Evolutionary conservation across 441 rosid genomes (phyloP), one percentile per base, ranked within the genome.

Genomic region (Flueggea neowawraea): DNA sequence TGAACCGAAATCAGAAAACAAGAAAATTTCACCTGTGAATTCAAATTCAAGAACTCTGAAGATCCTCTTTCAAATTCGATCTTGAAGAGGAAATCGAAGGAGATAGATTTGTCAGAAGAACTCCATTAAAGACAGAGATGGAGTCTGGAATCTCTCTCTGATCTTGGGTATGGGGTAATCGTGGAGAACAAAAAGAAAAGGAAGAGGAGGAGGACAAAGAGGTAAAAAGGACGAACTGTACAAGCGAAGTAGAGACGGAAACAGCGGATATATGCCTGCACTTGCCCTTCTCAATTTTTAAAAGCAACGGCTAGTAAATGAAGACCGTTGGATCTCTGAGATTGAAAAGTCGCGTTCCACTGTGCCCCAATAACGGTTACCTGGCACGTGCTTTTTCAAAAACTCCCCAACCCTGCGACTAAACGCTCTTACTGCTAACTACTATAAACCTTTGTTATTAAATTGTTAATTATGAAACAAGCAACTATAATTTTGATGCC

Each of bases 281-380:
- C 62, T 61, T 58, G 61, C 58, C 36, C 33, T 56, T 60, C 32
- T 31, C 16, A 51, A 12, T 43, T 15, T n/a, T 41, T 15, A n/a
- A 79, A 84, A 59, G 28, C 16, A 89, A 92, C 94, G 89, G 92
- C 92, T 90, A 92, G 84, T 84, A 54, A 73, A 75, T 67, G 0
- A 0, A 22, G 80, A 56, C 96, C 96, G 84, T 81, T 66, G 14
- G 92, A 88, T 88, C 63, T 41, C 52, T 11, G 48, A 48, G 73
- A 80, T 77, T 48, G 60, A 62, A 79, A 83, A 70, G 73, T 68
- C 68, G 76, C 64, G 67, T 68, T 75, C 74, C 62, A n/a, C 60
- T 58, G 36, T 5, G 10, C n/a, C 59, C 11, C 49, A 75, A 54
- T 44, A 84, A 85, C 91, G 88, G 90, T 75, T 69, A 82, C 64